Evolutionary conservation across 1,139 yeast genomes (phyloP), one percentile per base, ranked within the genome.

Genomic region (Nakaseomyces bracarensis): DNA sequence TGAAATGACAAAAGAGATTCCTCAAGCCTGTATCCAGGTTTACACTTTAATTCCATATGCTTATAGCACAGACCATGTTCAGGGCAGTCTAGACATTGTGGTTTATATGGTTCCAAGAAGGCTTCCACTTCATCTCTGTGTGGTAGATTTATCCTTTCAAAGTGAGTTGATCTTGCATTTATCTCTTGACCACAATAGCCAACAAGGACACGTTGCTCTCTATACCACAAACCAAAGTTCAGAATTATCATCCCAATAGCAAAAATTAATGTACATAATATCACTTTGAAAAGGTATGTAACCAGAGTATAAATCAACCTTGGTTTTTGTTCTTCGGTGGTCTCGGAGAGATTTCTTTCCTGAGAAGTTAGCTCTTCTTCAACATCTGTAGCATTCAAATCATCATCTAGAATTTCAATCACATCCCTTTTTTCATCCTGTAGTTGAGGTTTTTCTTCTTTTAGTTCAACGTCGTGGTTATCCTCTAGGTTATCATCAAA

Each of bases 1-100:
- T 70, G 66, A 10, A 79, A 48, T 39, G 78, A 69, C 50, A 72
- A 70, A 69, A 79, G 73, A 10, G 84, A 82, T 41, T 71, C 66
- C 38, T 61, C 62, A 39, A 72, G 72, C 34, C 77, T 65, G 59
- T 72, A 86, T 45, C 82, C 93, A 37, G 78, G 79, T 52, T 75
- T 79, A 60, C 96, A 87, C 42, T 72, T 76, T 14, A 82, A 59
- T 47, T 72, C 67, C 52, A 81, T 67, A 39, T 70, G 62, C 22
- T 78, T 75, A 48, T 71, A 75, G 60, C 97, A 91, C 40, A 76
- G 68, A 1, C 93, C 94, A 62, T 89, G 83, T 8, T 70, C 71
- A 1, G 97, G 97, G 57, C 97, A 89, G 28, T 75, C 75, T 6
- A 73, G 65, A 63, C 97, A 91, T 2, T 54, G 46, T 3, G 96